Base-by-base conservation (phyloP, 257 asterid genomes). In the Nyctanthes arbortristis region DNA sequence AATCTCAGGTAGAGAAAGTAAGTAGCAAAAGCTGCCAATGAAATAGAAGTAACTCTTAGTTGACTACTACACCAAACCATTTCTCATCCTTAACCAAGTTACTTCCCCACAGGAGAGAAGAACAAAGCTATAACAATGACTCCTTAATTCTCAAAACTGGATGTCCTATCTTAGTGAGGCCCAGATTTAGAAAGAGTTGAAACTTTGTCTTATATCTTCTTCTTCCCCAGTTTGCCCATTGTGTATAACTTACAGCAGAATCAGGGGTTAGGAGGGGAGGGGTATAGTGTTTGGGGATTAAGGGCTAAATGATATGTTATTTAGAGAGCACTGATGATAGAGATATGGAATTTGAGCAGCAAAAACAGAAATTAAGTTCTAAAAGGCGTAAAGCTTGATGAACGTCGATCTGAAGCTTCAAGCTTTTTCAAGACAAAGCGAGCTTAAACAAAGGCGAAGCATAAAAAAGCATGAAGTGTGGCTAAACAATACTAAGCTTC, bases 1-100 rank as follows among this genome's bases (percentile, higher is more conserved):
- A 55, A 62, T 39, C 67, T 32, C 40, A 45, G 55, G 62, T 35
- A 70, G 57, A 37, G 30, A 62, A 69, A 69, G 49, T 49, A 65
- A 33, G 45, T 39, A 67, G 43, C 32, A 29, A 27, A 35, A 67
- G 66, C 49, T 34, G n/a, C 57, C 57, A 18, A 49, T 5, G 13
- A 40, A 49, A 49, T 9, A 39, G 60, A 10, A 39, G 49, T 56
- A 31, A 60, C 7, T 32, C 57, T 54, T 30, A 61, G 63, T 31
- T 55, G 29, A 43, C 24, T 24, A 6, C 58, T 18, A 20, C 4
- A 22, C 8, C 22, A 28, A 7, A 6, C 30, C 20, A 5, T 29
- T 58, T 43, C 35, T 27, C 54, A 55, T 37, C 55, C 13, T 16
- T 35, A 32, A 9, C 25, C 34, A 33, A 54, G 61, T 30, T 14